Conservation (phyloP, 306 rosid genomes). For the Abrus precatorius region DNA sequence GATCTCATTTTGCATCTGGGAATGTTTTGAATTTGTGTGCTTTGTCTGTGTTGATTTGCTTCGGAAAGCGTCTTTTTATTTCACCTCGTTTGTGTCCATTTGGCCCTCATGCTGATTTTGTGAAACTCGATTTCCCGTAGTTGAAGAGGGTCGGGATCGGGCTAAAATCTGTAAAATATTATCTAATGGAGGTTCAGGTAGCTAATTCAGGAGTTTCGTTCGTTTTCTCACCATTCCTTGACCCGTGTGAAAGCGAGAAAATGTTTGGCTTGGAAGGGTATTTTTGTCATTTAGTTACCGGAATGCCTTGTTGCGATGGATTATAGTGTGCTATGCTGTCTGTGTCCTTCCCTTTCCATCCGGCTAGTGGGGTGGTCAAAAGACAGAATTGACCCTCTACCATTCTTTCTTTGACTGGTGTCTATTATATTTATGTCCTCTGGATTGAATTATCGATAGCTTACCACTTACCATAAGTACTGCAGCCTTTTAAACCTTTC, state of each 20-base stretch:
- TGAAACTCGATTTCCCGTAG: slow-evolving; percentile 21
- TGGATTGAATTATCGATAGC: slow-evolving; percentile 39
- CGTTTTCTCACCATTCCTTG: slow-evolving; percentile 32
- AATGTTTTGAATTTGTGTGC: slow-evolving; percentile 26
- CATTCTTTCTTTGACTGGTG: slow-evolving; percentile 27
- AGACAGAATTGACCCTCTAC: slow-evolving; percentile 61
- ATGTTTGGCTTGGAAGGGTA: slow-evolving; percentile 53
- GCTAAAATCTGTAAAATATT: slow-evolving; percentile 22
- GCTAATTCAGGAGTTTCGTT: slow-evolving; percentile 47
- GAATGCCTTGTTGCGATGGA: slow-evolving; percentile 38
- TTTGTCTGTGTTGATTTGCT: slow-evolving; percentile 36
- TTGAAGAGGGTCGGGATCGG: slow-evolving; percentile 24
- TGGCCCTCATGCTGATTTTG: slow-evolving; percentile 27
- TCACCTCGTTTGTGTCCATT: slow-evolving; percentile 16
- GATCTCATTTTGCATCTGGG: slow-evolving; percentile 46
- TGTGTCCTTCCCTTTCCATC: slow-evolving; percentile 38
- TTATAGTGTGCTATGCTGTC: slow-evolving; percentile 36
- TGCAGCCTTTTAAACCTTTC: slow-evolving; percentile 28
- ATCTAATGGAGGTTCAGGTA: slow-evolving; percentile 34
- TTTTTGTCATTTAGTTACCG: slow-evolving; percentile 55
- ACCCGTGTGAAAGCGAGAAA: slow-evolving; percentile 37
- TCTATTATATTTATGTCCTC: slow-evolving; percentile 3
- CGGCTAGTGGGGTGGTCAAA: slow-evolving; percentile 42
- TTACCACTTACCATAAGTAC: slow-evolving; percentile 10
- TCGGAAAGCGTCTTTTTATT: slow-evolving; percentile 14